Evolutionary conservation across 2,329 filamentous ascomycete species (phyloP), one percentile per base, ranked within the genome.

Genomic region (Cordyceps militaris): DNA sequence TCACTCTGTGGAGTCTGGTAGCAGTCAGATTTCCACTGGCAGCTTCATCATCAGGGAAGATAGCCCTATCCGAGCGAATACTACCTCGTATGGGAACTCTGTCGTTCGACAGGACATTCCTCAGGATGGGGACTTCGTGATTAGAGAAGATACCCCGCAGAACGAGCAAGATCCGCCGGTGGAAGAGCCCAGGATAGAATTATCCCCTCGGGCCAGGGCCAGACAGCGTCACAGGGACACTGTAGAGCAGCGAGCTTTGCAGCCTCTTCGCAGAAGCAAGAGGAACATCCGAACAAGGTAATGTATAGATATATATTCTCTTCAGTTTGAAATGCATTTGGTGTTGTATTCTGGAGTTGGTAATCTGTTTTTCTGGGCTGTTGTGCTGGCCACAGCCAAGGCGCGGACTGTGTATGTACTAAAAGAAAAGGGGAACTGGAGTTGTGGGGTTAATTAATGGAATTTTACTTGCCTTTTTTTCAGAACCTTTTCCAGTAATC

Each of bases 241-340:
- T 13, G 40, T 19, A 13, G 42, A 44, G 14, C 36, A 40, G 11
- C 19, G n/a, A 4, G 19, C n/a, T n/a, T 23, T 26, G 26, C 24
- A 34, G 40, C 51, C 51, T 32, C 38, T 54, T 36, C 51, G 51
- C 51, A 44, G 51, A 46, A 46, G 51, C 19, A 46, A 19, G 47
- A 50, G 47, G 47, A 36, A n/a, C 23, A 26, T 23, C 19, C 21
- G 19, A 16, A n/a, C 32, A 21, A 24, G 47, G 47, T 50, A 36
- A 16, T 21, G 38, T 42, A 32, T 6, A 32, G 11, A 11, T 11
- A 11, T 42, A 3, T 42, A 42, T 42, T 42, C 21, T 19, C 7
- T 42, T 40, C 16, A 14, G 13, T 24, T 24, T 14, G 23, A 6
- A 26, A 16, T 46, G 8, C 6, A 16, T 46, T 28, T 16, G 3